Base-by-base conservation (phyloP, 202 grass and related monocot genomes). In the Zizania palustris region DNA sequence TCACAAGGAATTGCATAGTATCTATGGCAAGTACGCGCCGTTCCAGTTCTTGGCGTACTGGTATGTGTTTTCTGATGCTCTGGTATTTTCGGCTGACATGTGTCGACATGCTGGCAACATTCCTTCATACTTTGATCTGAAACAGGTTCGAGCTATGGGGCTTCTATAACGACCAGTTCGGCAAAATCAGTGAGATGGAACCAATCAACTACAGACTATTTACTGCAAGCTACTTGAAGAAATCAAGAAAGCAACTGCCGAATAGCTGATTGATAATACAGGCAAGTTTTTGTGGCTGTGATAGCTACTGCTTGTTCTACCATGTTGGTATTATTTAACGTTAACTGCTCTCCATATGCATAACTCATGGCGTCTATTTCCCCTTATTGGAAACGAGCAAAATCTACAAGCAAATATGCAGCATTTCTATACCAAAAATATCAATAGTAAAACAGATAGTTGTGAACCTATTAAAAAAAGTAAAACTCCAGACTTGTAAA, bases 31-130 rank as follows among this genome's bases (percentile, higher is more conserved):
- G 42, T 97, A 85, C 86, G 86, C 84, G 4, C 88, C 90, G 28
- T 97, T 89, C 37, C 90, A 97, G 50, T 97, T 91, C 79, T 89
- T 97, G 84, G 88, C 93, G 62, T 93, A 91, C 71, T 93, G 93
- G 90, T 93, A 91, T 16, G 57, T 72, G 15, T 45, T 64, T 35
- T 64, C 56, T 69, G 5, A 80, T 64, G 21, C 28, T 63, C 62
- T 80, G 66, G 40, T 43, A 12, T 84, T 65, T 65, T 61, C 40
- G 33, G 65, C n/a, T 58, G 11, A 37, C 44, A 74, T 53, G 11
- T 39, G 43, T 19, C 7, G 74, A 44, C 5, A 42, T 76, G 35
- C 28, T 63, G 55, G 80, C 6, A 36, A 5, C 3, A 5, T 44
- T 46, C 41, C 10, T 39, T 75, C 5, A 36, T 73, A 37, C 64